Base-by-base conservation (phyloP, 106 monocot species). In the Phalaenopsis aphrodite region DNA sequence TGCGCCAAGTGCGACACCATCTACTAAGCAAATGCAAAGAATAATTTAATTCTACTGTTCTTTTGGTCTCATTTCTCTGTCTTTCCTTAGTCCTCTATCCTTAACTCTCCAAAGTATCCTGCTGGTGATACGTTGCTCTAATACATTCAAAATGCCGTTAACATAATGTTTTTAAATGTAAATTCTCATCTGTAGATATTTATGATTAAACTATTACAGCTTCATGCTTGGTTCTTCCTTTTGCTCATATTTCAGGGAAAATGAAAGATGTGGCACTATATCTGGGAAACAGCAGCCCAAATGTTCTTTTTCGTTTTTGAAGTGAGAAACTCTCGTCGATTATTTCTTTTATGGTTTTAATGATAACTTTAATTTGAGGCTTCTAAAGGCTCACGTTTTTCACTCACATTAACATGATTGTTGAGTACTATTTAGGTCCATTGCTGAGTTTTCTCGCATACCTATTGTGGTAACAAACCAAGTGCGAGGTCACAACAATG, bases 391-490 rank as follows among this genome's bases (percentile, higher is more conserved):
- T 19, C 45, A 6, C 45, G 19, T n/a, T 45, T 5, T 52, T 49
- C n/a, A 23, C 30, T 42, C 78, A 55, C 41, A 57, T 57, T 24
- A n/a, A 19, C 15, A 11, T 46, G 8, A 14, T 45, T 19, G 21
- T 16, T 69, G 43, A 57, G 3, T 24, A 5, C 55, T 80, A 14
- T 82, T 3, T 67, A 97, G 97, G 82, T 97, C 97, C 52, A 81
- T 97, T 88, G 97, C 97, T 79, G 97, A 97, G 86, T 90, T 97
- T 85, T 94, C 94, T 81, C 80, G 83, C 77, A 87, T 92, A 79
- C 97, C 97, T 71, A 79, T 97, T 55, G 84, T 97, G 39, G 94
- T 92, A 52, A 97, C 97, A 80, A 97, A 97, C 78, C 97, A 97
- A 92, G 92, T 97, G 74, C 81, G 94, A 57, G 83, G 92, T 80